These are phyloP conservation scores for Candida pseudoglaebosa DNA, from an alignment of 805 yeast genomes.

Conservation along the genomic window DNA sequence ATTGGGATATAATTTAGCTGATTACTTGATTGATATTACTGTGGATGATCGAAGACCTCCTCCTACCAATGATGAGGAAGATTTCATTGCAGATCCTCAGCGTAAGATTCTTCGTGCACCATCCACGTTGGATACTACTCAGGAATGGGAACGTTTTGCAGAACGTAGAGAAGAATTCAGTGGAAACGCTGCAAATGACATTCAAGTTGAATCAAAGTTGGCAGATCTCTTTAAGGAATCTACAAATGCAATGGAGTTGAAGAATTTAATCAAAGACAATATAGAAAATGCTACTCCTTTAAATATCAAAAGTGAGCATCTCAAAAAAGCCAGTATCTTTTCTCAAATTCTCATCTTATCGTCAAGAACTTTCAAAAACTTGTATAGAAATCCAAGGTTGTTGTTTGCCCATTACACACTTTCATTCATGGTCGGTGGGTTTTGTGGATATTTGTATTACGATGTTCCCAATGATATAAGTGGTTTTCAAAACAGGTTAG, in stretches of 20 bases:
- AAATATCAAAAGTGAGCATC: constrained; percentile 28
- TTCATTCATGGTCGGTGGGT: constrained; percentile 70
- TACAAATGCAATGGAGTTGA: constrained; percentile 36
- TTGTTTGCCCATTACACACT: constrained; percentile 78
- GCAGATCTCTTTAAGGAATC: constrained; percentile 37
- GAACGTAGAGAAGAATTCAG: constrained; percentile 68
- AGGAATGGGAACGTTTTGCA: constrained; percentile 86
- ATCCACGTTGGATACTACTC: constrained; percentile 53
- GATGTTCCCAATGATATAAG: constrained; percentile 83
- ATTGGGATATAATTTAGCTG: constrained; percentile 87
- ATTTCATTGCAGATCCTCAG: constrained; percentile 24
- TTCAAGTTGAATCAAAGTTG: constrained; percentile 24
- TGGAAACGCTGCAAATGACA: constrained; percentile 19
- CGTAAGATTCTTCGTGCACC: constrained; percentile 21
- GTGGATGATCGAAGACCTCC: constrained; percentile 45
- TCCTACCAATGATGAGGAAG: constrained; percentile 22
- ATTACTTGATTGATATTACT: constrained; percentile 86
- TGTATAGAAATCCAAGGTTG: constrained; percentile 89
- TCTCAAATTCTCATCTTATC: constrained; percentile 72
- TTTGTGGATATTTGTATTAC: constrained; percentile 84
- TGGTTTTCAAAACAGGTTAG: constrained; percentile 94
- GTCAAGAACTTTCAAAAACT: constrained; percentile 85
- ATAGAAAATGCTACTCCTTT: constrained; percentile 21
- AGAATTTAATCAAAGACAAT: constrained; percentile 30
- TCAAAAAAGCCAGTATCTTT: constrained; percentile 51